These are phyloP conservation scores for Suillus americanus DNA, from an alignment of 768 basidiomycete species.

Conservation along the genomic window DNA sequence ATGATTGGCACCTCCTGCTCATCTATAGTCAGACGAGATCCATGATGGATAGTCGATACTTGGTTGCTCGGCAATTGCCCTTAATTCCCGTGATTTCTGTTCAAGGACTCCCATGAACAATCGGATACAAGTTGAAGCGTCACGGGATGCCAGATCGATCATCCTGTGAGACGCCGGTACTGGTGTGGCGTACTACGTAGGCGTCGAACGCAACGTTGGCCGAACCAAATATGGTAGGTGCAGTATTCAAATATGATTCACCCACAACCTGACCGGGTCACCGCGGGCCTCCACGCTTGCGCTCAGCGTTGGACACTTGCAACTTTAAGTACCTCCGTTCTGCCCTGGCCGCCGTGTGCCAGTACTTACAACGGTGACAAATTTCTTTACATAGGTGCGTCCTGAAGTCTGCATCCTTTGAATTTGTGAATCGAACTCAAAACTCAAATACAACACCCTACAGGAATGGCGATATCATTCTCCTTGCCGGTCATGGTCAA, in stretches of 20 bases:
- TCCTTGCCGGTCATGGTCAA: background rate
- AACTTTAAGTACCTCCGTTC: background rate
- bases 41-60: background rate
- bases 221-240: background rate
- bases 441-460: background rate
- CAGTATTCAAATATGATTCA: background rate
- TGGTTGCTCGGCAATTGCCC: background rate
- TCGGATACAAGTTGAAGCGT: too few species aligned
- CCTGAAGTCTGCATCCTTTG: background rate
- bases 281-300: too few species aligned
- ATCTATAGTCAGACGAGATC: background rate
- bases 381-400: background rate
- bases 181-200: background rate
- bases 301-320: background rate
- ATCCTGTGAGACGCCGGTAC: background rate
- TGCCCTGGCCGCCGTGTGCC: background rate
- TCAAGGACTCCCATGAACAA: background rate
- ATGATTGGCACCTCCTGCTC: background rate
- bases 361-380: background rate
- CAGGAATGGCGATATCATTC: background rate
- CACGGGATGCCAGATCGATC: background rate
- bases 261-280: background rate
- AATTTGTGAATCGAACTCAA: background rate
- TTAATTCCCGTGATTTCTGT: background rate
- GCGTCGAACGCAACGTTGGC: background rate